These are phyloP conservation scores for Mentha longifolia DNA, from an alignment of 257 asterid genomes.

Conservation along the genomic window DNA sequence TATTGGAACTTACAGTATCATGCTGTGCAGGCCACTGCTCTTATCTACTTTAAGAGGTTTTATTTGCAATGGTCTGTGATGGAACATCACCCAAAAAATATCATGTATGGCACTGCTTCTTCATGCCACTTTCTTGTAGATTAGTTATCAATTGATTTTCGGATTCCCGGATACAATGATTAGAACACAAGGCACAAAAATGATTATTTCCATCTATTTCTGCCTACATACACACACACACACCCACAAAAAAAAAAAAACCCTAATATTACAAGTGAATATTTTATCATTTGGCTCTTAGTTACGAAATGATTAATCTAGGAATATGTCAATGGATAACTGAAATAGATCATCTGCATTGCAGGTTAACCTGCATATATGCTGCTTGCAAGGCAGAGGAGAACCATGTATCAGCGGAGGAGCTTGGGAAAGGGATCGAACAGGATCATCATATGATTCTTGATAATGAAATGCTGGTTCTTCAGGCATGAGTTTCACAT, in stretches of 20 bases:
- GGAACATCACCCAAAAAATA: constrained; percentile 98
- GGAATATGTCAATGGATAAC: constrained; percentile 10
- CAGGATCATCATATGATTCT: constrained; percentile 93
- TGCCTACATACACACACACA: not conserved
- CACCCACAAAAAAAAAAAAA: not conserved
- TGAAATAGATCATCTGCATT: constrained; percentile 20
- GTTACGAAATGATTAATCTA: not conserved
- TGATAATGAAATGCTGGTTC: constrained; percentile 90
- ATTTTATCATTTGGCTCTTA: not conserved
- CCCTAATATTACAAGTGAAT: not conserved
- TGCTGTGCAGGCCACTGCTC: constrained; percentile 88
- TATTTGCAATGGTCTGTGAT: constrained; percentile 97
- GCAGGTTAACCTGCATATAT: constrained; percentile 96
- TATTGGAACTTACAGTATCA: constrained; percentile 29
- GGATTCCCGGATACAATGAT: not conserved
- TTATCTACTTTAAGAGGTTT: constrained; percentile 92
- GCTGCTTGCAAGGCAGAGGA: constrained; percentile 98
- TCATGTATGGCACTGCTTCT: constrained; percentile 63
- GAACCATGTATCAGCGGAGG: constrained; percentile 98
- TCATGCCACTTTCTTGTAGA: constrained; percentile 17
- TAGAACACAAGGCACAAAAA: not conserved
- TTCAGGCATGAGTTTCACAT: constrained; percentile 64
- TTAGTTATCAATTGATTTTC: constrained; percentile 13
- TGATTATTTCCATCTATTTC: not conserved
- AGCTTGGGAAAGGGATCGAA: constrained; percentile 97